Conservation (phyloP, 2,329 filamentous ascomycete genomes). For the Trichoderma sp. region DNA sequence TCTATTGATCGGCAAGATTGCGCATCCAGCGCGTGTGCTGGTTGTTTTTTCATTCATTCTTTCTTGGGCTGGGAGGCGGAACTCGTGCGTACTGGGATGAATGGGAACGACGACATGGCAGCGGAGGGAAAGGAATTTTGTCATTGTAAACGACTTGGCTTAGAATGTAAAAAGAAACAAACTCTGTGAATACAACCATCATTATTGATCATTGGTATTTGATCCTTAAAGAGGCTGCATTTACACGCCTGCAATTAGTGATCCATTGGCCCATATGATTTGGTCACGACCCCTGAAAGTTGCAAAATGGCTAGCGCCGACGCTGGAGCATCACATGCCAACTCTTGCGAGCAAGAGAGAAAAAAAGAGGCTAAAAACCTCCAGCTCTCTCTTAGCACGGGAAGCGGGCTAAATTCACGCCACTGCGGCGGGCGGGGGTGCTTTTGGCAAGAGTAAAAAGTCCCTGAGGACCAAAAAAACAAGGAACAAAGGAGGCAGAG, state of each 20-base stretch:
- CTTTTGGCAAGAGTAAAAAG: not conserved
- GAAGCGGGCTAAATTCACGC: not conserved
- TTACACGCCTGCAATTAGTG: not conserved
- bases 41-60: not conserved
- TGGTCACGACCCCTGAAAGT: not conserved
- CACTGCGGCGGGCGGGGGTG: not conserved
- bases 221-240: too few species aligned
- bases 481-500: not conserved
- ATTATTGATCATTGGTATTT: too few species aligned
- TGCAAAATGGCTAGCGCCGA: not conserved
- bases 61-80: not conserved
- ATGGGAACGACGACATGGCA: slow-evolving; percentile 4
- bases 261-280: not conserved
- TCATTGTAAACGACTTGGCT: not conserved
- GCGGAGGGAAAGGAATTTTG: slow-evolving; percentile 7
- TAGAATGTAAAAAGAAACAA: not conserved
- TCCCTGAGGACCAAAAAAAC: too few species aligned
- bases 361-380: not conserved
- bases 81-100: slow-evolving; percentile 1
- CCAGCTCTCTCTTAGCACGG: not conserved
- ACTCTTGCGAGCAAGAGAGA: not conserved
- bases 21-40: not conserved
- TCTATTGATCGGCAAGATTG: not conserved
- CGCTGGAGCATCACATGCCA: slow-evolving; percentile 20
- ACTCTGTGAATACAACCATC: not conserved